These are phyloP conservation scores for Pseudocercospora crystallina DNA, from an alignment of 2,329 filamentous ascomycete species.

Conservation along the genomic window DNA sequence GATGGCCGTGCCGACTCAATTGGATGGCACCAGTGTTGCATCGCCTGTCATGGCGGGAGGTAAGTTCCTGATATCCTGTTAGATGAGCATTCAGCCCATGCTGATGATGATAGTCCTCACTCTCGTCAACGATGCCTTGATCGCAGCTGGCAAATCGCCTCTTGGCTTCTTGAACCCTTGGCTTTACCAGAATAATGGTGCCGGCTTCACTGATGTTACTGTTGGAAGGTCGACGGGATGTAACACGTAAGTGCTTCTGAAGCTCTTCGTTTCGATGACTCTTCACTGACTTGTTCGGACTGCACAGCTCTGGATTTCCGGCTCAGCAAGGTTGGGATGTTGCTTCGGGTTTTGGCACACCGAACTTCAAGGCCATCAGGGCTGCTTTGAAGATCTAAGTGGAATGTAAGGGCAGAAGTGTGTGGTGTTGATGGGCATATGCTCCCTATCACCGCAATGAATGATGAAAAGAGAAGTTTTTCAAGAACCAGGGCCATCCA, in stretches of 20 bases:
- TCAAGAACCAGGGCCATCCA: too few relatives aligned
- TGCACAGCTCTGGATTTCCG: slow-evolving; percentile 21
- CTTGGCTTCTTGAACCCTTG: slow-evolving; percentile 63
- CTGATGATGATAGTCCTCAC: slow-evolving; percentile 40
- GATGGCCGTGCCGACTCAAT: slow-evolving; percentile 43
- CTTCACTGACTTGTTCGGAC: neutral
- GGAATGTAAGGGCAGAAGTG: too few relatives aligned
- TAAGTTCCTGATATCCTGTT: too few relatives aligned
- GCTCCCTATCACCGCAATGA: too few relatives aligned
- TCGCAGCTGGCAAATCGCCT: slow-evolving; percentile 49
- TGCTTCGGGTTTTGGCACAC: slow-evolving; percentile 29
- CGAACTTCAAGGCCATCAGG: slow-evolving; percentile 24
- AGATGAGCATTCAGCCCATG: too few relatives aligned
- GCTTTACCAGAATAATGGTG: slow-evolving; percentile 52
- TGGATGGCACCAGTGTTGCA: slow-evolving; percentile 55
- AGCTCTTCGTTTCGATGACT: neutral
- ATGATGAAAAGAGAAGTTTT: too few relatives aligned
- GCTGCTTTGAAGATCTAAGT: slow-evolving; percentile 14
- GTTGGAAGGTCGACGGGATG: slow-evolving; percentile 43
- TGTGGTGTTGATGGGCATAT: too few relatives aligned
- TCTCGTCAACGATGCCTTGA: slow-evolving; percentile 62
- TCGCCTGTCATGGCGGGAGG: slow-evolving; percentile 58
- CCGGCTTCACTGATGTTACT: slow-evolving; percentile 53
- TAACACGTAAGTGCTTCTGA: slow-evolving; percentile 8
- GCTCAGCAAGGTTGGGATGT: slow-evolving; percentile 28